Evolutionary conservation across 2,329 filamentous ascomycete genomes (phyloP), one percentile per base, ranked within the genome.

Genomic region (Colletotrichum orbiculare): DNA sequence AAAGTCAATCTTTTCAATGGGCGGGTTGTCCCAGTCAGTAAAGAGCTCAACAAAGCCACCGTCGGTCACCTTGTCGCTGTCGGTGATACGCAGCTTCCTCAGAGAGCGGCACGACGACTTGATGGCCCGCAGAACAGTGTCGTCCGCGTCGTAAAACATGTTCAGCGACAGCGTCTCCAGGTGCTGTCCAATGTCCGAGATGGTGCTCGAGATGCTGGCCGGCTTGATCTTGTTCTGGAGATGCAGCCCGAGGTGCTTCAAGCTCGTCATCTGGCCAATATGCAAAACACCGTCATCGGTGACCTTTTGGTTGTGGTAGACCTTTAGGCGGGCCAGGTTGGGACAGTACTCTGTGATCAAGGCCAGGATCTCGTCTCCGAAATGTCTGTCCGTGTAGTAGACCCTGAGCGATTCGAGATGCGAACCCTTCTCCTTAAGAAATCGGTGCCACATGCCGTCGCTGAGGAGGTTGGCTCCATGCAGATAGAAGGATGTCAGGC

Each of bases 391-490:
- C 0, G 96, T 91, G 77, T 91, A 94, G 72, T 93, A 94, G 2
- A 97, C 84, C 71, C 94, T 91, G 17, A 98, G 77, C 0, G 83
- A 83, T 70, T 88, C 85, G 11, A 97, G 82, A 25, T 84, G 76
- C 8, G 80, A 71, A 10, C 94, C 94, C 64, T 91, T 89, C 54
- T 83, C 82, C 11, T 80, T 78, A 58, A 97, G 87, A 53, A 91
- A 88, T 53, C 86, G 82, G 55, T 85, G 83, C 94, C 94, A 97
- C 73, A 88, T 89, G 4, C 85, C 81, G 66, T 96, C 89, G 9
- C 90, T 89, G 13, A 98, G 81, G 1, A 98, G 86, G 69, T 97
- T 98, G 9, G 93, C 89, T 10, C 93, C 92, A 68, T 96, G 90
- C 0, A 98, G 83, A 68, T 93, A 91, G 47, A 98, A 82, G 60